These are phyloP conservation scores for Pseudocercospora crystallina DNA, from an alignment of 2,329 filamentous ascomycete species.

Conservation along the genomic window DNA sequence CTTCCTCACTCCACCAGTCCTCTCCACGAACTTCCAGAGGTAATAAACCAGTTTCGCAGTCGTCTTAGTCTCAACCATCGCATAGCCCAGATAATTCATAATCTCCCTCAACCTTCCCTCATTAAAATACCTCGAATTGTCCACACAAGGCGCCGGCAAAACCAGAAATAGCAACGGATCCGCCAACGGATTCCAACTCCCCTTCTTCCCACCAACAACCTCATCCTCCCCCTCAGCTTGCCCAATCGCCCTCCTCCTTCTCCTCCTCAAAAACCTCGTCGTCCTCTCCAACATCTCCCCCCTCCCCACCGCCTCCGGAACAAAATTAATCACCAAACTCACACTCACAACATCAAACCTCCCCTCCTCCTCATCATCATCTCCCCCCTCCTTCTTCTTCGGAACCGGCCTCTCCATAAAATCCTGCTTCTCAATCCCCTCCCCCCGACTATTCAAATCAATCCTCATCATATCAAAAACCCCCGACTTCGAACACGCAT, in stretches of 20 bases:
- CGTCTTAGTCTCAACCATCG: slow-evolving; percentile 63
- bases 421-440: slow-evolving; percentile 81
- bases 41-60: slow-evolving; percentile 86
- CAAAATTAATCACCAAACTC: slow-evolving; percentile 91
- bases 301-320: slow-evolving; percentile 70
- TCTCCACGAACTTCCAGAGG: slow-evolving; percentile 64
- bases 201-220: not conserved
- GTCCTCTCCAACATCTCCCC: slow-evolving; percentile 85
- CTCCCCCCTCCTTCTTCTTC: slow-evolving; percentile 12
- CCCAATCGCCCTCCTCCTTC: not conserved
- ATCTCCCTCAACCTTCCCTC: slow-evolving; percentile 67
- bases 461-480: slow-evolving; percentile 77
- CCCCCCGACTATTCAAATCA: slow-evolving; percentile 82
- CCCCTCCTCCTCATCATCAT: slow-evolving; percentile 15
- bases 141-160: slow-evolving; percentile 80
- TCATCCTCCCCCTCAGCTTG: slow-evolving; percentile 59
- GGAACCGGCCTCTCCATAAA: slow-evolving; percentile 89
- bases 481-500: slow-evolving; percentile 74
- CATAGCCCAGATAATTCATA: slow-evolving; percentile 76
- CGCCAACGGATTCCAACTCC: not conserved
- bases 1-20: slow-evolving; percentile 26
- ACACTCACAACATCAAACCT: slow-evolving; percentile 87
- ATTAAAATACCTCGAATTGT: slow-evolving; percentile 87
- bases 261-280: slow-evolving; percentile 62
- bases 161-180: slow-evolving; percentile 70